Evolutionary conservation across 1,284 basidiomycete genomes (phyloP), one percentile per base, ranked within the genome.

Genomic region (Cryptococcus hybrid): DNA sequence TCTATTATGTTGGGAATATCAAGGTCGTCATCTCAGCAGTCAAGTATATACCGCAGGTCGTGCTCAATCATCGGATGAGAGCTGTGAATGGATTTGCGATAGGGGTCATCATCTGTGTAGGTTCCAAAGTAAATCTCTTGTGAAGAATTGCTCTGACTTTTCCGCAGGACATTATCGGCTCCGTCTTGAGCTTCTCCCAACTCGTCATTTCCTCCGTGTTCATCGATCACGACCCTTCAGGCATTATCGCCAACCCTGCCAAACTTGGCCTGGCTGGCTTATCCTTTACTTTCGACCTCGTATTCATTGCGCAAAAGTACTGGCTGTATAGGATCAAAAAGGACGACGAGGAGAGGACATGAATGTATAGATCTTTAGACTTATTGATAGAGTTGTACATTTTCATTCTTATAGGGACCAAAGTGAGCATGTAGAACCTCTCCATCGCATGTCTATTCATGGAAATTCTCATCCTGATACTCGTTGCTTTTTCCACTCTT

Each of bases 21-120:
- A 79, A 79, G 63, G 66, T 75, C 7, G 36, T 67, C 51, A 68
- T 70, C 54, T 74, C 74, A 11, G 44, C 70, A 5, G 54, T 74
- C 51, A 79, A 79, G 60, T 79, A 75, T 56, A 47, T 76, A 6
- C 78, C 78, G 5, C 78, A 79, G 59, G 64, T 75, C 4, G 38
- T 68, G 35, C 62, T 78, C 35, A 78, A 79, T 62, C 71, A 68
- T 51, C 54, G 54, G 45, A 55, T 74, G 45, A 65, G 70, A 58
- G 67, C 64, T 7, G 70, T 72, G 24, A 57, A 62, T 35, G 78
- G 77, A 2, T 76, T 78, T 61, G 67, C 72, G 1, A 71, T 76
- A 40, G 51, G 47, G n/a, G 63, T 63, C 12, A 68, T 78, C 57
- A 52, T 75, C 45, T 61, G 65, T 49, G 73, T 75, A 50, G 57